These are phyloP conservation scores for Kodamaea laetipori DNA, from an alignment of 805 yeast genomes.

Conservation along the genomic window DNA sequence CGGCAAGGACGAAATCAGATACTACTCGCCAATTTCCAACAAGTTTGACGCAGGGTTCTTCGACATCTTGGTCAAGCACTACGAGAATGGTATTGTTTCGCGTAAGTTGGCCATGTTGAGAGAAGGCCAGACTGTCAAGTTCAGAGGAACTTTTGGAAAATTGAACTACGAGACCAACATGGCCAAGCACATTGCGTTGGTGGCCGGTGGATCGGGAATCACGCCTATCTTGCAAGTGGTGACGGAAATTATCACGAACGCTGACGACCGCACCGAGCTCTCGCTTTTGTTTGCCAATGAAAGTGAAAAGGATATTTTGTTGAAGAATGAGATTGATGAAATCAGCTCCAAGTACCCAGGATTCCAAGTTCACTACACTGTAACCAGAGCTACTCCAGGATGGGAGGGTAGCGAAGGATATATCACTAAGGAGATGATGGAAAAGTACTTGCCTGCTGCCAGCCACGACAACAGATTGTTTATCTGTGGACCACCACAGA, in stretches of 20 bases:
- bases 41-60: constrained; percentile 71
- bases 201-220: constrained; percentile 88
- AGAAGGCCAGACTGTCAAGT: constrained; percentile 67
- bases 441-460: constrained; percentile 54
- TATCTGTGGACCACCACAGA: constrained; percentile 74
- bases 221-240: constrained; percentile 87
- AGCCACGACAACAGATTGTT: constrained; percentile 55
- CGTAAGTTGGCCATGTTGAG: constrained; percentile 62
- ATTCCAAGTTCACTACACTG: constrained; percentile 60
- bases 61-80: constrained; percentile 76
- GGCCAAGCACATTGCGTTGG: constrained; percentile 63
- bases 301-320: constrained; percentile 72
- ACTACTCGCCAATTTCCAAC: constrained; percentile 77
- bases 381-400: constrained; percentile 48
- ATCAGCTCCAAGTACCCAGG: constrained; percentile 63
- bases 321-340: constrained; percentile 73
- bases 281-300: constrained; percentile 71
- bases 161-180: constrained; percentile 59
- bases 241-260: constrained; percentile 66
- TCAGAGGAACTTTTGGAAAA: constrained; percentile 80
- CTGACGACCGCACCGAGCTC: constrained; percentile 63
- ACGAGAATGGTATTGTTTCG: constrained; percentile 70
- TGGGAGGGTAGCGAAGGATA: constrained; percentile 66
- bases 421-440: constrained; percentile 59
- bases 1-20: constrained; percentile 59